Percentiles rank a stretch among this genome's conserved stretches.
Evolutionary conservation across 148 eudicot species (phyloP).

Genomic region (Dysphania ambrosioides): DNA sequence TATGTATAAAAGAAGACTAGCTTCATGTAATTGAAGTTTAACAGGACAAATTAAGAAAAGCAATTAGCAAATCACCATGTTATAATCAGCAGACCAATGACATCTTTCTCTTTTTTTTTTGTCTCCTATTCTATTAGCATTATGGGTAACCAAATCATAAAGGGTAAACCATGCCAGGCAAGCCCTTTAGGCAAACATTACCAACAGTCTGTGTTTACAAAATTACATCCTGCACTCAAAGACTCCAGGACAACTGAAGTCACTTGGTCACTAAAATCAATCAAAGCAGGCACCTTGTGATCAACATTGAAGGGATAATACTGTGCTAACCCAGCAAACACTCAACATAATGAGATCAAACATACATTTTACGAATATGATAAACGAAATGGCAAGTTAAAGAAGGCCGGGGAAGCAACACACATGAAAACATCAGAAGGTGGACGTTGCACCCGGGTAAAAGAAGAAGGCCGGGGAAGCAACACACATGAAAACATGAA

Average conservation of each 20-base stretch:
- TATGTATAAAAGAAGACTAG: neutral
- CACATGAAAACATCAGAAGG: neutral
- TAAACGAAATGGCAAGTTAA: neutral
- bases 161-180: slow-evolving; percentile 1
- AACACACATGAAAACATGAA: neutral
- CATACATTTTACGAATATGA: neutral
- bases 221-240: slow-evolving; percentile 1
- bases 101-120: neutral
- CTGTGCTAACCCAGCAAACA: slow-evolving; percentile 6
- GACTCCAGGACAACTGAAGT: too few relatives aligned
- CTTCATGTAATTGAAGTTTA: neutral
- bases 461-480: neutral
- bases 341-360: slow-evolving; percentile 13
- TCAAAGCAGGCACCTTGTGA: slow-evolving; percentile 1
- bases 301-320: slow-evolving; percentile 2
- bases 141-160: neutral
- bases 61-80: neutral
- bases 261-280: neutral
- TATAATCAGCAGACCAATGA: neutral
- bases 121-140: slow-evolving; percentile 1
- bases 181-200: slow-evolving; percentile 5
- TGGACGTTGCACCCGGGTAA: too few relatives aligned
- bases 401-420: neutral
- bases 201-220: slow-evolving; percentile 1
- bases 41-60: neutral